Evolutionary conservation across 495 filamentous ascomycete genomes (phyloP).

Genomic region (Penicillium cosmopolitanum): DNA sequence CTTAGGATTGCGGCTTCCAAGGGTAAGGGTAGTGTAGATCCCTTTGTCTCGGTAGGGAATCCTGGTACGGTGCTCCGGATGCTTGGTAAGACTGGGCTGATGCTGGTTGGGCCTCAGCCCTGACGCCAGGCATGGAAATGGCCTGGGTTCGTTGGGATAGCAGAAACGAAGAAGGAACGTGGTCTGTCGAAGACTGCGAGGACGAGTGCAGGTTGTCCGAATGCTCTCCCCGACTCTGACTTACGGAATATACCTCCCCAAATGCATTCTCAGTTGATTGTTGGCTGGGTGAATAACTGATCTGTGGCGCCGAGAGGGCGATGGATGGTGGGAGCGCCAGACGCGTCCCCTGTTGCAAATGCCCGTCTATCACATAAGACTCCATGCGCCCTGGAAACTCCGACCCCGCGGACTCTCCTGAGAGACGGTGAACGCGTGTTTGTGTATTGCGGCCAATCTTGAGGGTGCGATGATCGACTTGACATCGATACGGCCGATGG

Average conservation of each 20-base stretch:
- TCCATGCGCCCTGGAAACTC: slow-evolving; percentile 24
- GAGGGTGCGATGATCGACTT: slow-evolving; percentile 21
- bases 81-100: slow-evolving; percentile 12
- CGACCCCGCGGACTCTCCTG: slow-evolving; percentile 20
- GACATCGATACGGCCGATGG: slow-evolving; percentile 16
- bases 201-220: slow-evolving; percentile 5
- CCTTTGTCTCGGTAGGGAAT: slow-evolving; percentile 10
- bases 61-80: slow-evolving; percentile 8
- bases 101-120: slow-evolving; percentile 8
- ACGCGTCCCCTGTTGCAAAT: not conserved
- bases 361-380: slow-evolving; percentile 15
- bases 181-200: slow-evolving; percentile 4
- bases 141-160: slow-evolving; percentile 8
- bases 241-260: not conserved
- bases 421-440: slow-evolving; percentile 26
- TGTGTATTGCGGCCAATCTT: slow-evolving; percentile 29
- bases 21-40: slow-evolving; percentile 20
- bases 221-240: not conserved
- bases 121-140: slow-evolving; percentile 11
- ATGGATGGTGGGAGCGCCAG: not conserved
- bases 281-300: slow-evolving; percentile 4
- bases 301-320: slow-evolving; percentile 5
- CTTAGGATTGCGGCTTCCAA: slow-evolving; percentile 21
- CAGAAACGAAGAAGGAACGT: slow-evolving; percentile 2
- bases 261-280: not conserved